A percentile compares a stretch with the other conserved stretches of the same genome.
Evolutionary conservation across 2,329 filamentous ascomycete species (phyloP).

Genomic region (Colletotrichum tabaci): DNA sequence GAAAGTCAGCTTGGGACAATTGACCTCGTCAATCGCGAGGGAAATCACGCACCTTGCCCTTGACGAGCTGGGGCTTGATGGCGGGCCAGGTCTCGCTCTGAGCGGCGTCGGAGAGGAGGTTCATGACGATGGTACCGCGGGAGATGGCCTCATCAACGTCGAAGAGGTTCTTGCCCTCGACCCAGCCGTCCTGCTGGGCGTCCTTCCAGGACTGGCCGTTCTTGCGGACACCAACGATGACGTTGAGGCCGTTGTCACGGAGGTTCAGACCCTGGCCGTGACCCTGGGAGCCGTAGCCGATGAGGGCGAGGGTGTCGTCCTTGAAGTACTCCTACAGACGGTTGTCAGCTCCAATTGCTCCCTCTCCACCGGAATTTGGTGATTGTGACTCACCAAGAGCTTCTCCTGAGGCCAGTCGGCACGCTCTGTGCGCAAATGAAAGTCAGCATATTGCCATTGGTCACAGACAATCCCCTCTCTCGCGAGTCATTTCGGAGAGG

Average conservation of each 20-base stretch:
- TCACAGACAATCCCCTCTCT: neutral
- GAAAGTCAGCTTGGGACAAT: slow-evolving; percentile 44
- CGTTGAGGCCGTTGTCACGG: slow-evolving; percentile 99
- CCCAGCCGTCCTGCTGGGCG: slow-evolving; percentile 96
- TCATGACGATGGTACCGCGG: slow-evolving; percentile 97
- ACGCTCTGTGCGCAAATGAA: slow-evolving; percentile 77
- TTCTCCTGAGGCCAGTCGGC: slow-evolving; percentile 99
- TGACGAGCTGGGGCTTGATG: slow-evolving; percentile 97
- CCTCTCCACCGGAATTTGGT: neutral
- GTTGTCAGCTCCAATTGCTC: slow-evolving; percentile 35
- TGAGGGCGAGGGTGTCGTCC: slow-evolving; percentile 98
- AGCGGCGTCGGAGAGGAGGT: slow-evolving; percentile 96
- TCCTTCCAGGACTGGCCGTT: slow-evolving; percentile 99
- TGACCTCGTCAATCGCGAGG: slow-evolving; percentile 18
- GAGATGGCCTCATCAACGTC: slow-evolving; percentile 97
- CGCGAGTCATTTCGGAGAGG: slow-evolving; percentile 31
- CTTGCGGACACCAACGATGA: slow-evolving; percentile 99
- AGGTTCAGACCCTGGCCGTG: slow-evolving; percentile 99
- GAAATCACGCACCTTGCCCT: slow-evolving; percentile 86
- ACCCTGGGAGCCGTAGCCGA: slow-evolving; percentile 97
- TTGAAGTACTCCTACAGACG: slow-evolving; percentile 93
- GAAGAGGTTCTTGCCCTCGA: slow-evolving; percentile 98
- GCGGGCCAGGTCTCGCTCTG: slow-evolving; percentile 99
- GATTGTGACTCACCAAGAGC: slow-evolving; percentile 81
- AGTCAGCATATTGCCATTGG: slow-evolving; percentile 35